A percentile compares a stretch with the other conserved stretches of the same genome.
phyloP scores from a whole-genome alignment of 805 yeast species.

The Suhomyces sp. region DNA sequence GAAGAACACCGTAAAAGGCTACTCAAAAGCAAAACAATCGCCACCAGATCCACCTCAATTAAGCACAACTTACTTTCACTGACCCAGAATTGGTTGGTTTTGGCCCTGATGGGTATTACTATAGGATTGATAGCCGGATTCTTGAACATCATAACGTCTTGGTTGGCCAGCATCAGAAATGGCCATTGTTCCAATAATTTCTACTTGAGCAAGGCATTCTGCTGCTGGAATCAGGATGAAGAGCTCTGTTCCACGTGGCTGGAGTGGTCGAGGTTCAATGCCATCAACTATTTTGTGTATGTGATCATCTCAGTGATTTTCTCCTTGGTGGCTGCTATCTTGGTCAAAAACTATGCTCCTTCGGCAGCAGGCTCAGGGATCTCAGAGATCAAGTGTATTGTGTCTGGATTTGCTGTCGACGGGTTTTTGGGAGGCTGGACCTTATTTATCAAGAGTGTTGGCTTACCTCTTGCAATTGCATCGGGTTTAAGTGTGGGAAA shows the following conservation, averaged over 20 bases:
- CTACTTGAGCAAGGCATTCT: constrained; percentile 70
- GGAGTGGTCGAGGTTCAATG: constrained; percentile 51
- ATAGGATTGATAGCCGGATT: constrained; percentile 85
- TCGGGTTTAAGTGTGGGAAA: constrained; percentile 94
- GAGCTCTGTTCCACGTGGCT: constrained; percentile 66
- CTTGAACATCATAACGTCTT: constrained; percentile 79
- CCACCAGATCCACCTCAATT: constrained; percentile 15
- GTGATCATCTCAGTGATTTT: constrained; percentile 58
- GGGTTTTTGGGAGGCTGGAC: constrained; percentile 78
- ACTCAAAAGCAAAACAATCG: constrained; percentile 16
- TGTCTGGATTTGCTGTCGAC: constrained; percentile 80
- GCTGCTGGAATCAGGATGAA: constrained; percentile 70
- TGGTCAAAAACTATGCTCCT: constrained; percentile 76
- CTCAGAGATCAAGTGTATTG: constrained; percentile 92
- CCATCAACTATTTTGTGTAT: constrained; percentile 57
- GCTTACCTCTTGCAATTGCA: constrained; percentile 87
- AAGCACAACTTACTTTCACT: constrained; percentile 30
- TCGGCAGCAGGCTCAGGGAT: constrained; percentile 97
- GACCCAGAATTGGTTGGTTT: constrained; percentile 66
- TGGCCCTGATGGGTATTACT: constrained; percentile 69
- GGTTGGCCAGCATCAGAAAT: constrained; percentile 72
- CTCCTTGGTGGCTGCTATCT: constrained; percentile 61
- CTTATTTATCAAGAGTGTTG: constrained; percentile 69
- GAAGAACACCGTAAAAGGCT: constrained; percentile 43
- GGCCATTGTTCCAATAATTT: constrained; percentile 77